Evolutionary conservation across 768 basidiomycete genomes (phyloP), one percentile per base, ranked within the genome.

Genomic region (Mycena haematopus): DNA sequence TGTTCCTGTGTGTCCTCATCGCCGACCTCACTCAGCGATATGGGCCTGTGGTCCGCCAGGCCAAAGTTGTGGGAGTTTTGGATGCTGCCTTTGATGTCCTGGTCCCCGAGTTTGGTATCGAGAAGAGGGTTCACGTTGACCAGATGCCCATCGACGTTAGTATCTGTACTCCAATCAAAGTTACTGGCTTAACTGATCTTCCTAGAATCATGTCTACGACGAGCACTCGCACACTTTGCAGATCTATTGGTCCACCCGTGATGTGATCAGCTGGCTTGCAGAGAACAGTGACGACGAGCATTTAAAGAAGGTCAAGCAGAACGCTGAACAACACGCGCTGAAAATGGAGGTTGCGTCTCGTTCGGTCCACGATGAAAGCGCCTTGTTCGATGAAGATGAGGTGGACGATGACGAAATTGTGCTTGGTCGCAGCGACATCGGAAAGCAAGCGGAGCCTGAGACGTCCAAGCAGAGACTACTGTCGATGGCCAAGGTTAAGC

Each of bases 71-170:
- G 47, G 91, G 91, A 62, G 96, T 99, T 33, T 84, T 98, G n/a
- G 97, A 99, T 71, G 92, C 94, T 54, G 97, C 97, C 1, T 99
- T 98, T 70, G 97, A 99, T 71, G 96, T 99, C 29, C 79, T 96
- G 33, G 88, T 99, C 14, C 92, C 94, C 44, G 97, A 99, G 75
- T 99, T 99, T 72, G 94, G 96, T 33, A 98, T 99, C 68, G 97
- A 99, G 80, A 99, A 99, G 81, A 86, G 97, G 38, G 96, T 99
- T 3, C 97, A 99, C 70, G 93, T 96, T 44, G 97, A 99, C 73
- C 95, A 99, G 77, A 97, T 99, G 93, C 96, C 97, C 25, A 93
- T 97, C 61, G 94, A 97, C 67, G 94, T 95, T 71, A 77, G 89
- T 76, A 10, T 49, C 33, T 46, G 4, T 56, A 3, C 33, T 10